These are phyloP conservation scores for Gracilariopsis chorda DNA, from an alignment of 23 red algal genomes.

Conservation along the genomic window DNA sequence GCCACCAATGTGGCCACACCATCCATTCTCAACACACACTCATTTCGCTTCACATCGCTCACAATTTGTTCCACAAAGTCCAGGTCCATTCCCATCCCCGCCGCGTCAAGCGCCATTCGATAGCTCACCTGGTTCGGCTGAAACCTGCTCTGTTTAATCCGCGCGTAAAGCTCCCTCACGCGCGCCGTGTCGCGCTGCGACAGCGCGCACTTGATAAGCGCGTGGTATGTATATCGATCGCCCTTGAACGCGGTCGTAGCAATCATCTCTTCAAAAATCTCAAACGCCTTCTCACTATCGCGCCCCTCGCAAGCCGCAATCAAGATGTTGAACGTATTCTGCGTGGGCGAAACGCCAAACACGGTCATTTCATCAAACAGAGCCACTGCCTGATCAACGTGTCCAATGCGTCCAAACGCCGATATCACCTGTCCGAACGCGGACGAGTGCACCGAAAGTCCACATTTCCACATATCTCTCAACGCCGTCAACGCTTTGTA, in stretches of 20 bases:
- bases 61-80: neutral
- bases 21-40: neutral
- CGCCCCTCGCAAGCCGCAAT: constrained; percentile 20
- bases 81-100: constrained; percentile 28
- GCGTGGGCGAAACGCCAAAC: neutral
- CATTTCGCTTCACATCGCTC: neutral
- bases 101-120: neutral
- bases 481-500: neutral
- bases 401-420: constrained; percentile 13
- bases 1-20: neutral
- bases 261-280: constrained; percentile 32
- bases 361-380: constrained; percentile 33
- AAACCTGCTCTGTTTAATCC: neutral
- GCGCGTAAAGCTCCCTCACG: neutral
- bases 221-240: constrained; percentile 29
- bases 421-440: constrained; percentile 35
- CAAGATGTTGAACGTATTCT: constrained; percentile 35
- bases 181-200: neutral
- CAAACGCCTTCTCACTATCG: neutral
- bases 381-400: constrained; percentile 29
- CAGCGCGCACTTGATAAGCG: constrained; percentile 15
- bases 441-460: neutral
- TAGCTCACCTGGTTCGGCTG: constrained; percentile 28
- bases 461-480: neutral
- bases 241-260: neutral